These are phyloP conservation scores for Athelia sp. DNA, from an alignment of 1,284 basidiomycete species.

Conservation along the genomic window DNA sequence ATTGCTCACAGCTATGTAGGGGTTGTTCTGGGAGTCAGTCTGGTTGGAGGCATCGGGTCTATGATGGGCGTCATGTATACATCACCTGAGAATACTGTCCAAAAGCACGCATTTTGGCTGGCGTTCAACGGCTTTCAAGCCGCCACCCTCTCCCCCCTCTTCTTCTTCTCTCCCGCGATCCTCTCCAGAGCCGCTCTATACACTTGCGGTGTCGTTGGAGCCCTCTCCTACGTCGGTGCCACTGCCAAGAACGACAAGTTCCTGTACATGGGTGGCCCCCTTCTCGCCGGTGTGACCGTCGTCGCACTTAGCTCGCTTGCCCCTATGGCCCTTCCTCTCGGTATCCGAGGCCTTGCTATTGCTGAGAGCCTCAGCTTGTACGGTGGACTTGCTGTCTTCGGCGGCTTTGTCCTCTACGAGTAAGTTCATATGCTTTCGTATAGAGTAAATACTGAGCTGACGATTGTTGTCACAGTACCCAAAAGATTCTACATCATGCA, in stretches of 20 bases:
- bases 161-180: conserved; percentile 84
- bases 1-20: conserved; percentile 32
- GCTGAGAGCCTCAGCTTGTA: conserved; percentile 80
- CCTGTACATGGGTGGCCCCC: conserved; percentile 79
- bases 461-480: conserved; percentile 44
- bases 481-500: conserved; percentile 79
- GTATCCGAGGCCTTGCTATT: conserved; percentile 70
- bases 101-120: conserved; percentile 80
- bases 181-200: conserved; percentile 88
- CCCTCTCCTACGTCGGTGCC: conserved; percentile 83
- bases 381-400: conserved; percentile 84
- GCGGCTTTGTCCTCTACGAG: conserved; percentile 87
- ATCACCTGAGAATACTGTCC: conserved; percentile 62
- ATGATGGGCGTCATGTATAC: conserved; percentile 80
- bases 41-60: conserved; percentile 71
- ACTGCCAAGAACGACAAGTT: conserved; percentile 86
- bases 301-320: conserved; percentile 84
- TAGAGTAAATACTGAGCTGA: background rate
- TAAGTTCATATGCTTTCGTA: too few relatives aligned
- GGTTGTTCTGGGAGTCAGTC: conserved; percentile 80
- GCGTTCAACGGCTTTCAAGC: conserved; percentile 86
- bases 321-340: conserved; percentile 82
- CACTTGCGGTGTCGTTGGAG: conserved; percentile 81
- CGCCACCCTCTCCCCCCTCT: conserved; percentile 76
- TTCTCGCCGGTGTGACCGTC: conserved; percentile 82